A percentile compares a stretch with the other conserved stretches of the same genome.
These are phyloP conservation scores for Fraxinus sp. DNA, from an alignment of 305 asterid genomes.

Conservation along the genomic window DNA sequence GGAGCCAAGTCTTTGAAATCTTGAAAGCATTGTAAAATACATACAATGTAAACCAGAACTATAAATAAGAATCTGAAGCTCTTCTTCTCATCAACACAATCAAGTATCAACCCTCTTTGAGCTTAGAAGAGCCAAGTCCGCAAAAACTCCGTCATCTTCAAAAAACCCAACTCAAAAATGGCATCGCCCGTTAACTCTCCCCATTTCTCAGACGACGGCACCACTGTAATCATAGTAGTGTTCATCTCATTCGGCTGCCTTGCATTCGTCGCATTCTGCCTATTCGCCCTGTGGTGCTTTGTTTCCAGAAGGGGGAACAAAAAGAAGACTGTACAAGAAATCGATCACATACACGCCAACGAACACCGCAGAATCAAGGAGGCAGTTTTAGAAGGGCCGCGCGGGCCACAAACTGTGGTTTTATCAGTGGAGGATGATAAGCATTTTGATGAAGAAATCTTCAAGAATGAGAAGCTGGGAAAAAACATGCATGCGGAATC, in stretches of 20 bases:
- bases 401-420: slow-evolving; percentile 43
- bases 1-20: slow-evolving; percentile 50
- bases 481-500: slow-evolving; percentile 30
- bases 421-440: slow-evolving; percentile 58
- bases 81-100: slow-evolving; percentile 23
- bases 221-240: slow-evolving; percentile 49
- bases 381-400: slow-evolving; percentile 51
- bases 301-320: slow-evolving; percentile 43
- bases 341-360: slow-evolving; percentile 38
- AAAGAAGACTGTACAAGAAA: slow-evolving; percentile 35
- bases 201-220: slow-evolving; percentile 26
- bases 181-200: slow-evolving; percentile 13
- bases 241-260: slow-evolving; percentile 49
- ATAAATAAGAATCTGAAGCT: slow-evolving; percentile 25
- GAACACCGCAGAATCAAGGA: slow-evolving; percentile 53
- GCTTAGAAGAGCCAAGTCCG: not conserved
- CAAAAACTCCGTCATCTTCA: not conserved
- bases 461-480: slow-evolving; percentile 34
- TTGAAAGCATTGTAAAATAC: slow-evolving; percentile 43
- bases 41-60: slow-evolving; percentile 8
- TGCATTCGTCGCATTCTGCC: slow-evolving; percentile 41
- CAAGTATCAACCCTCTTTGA: not conserved
- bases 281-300: slow-evolving; percentile 51
- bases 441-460: slow-evolving; percentile 39
- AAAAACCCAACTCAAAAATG: slow-evolving; percentile 25